Base-by-base conservation (phyloP, 371 early-diverging fungal genomes). In the Cokeromyces recurvatus region DNA sequence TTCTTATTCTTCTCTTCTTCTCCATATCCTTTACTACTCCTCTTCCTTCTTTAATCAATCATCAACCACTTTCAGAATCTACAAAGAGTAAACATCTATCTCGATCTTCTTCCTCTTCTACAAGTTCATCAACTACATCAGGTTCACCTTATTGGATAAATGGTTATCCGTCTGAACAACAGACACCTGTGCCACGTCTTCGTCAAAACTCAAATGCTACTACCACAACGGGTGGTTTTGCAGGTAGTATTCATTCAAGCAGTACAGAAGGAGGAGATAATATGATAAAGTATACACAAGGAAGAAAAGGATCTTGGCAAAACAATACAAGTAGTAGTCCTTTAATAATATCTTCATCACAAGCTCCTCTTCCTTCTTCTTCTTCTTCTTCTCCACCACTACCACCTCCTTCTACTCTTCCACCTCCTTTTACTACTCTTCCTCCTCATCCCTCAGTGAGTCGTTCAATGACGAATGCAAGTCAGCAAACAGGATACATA, bases 191-290 rank as follows among this genome's bases (percentile, higher is more conserved):
- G 2, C 48, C 55, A 16, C 46, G 59, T 25, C 22, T 44, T 16
- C 59, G 59, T 17, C 52, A 63, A 51, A 59, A 46, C 17, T 59
- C 63, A 10, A 53, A 45, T 31, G 23, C 54, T 38, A 47, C 54
- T 14, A 51, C 29, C 29, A 11, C 29, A 8, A 29, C 29, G n/a
- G n/a, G n/a, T n/a, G n/a, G n/a, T n/a, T n/a, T n/a, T n/a, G n/a
- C n/a, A n/a, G n/a, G n/a, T 24, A 45, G 41, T 21, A 43, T 64
- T 25, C 56, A 60, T 31, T 55, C 46, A 35, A 24, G 47, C 10
- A 46, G 54, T 19, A 46, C 59, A 6, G 62, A 62, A 14, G 45
- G 53, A 35, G 49, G 46, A 9, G 52, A 17, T 17, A 42, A 29
- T 16, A 32, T 29, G 29, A 17, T 27, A 14, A 16, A 9, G 3